Evolutionary conservation across 2,329 filamentous ascomycete genomes (phyloP).

Genomic region (Ophiostoma novo-ulmi): DNA sequence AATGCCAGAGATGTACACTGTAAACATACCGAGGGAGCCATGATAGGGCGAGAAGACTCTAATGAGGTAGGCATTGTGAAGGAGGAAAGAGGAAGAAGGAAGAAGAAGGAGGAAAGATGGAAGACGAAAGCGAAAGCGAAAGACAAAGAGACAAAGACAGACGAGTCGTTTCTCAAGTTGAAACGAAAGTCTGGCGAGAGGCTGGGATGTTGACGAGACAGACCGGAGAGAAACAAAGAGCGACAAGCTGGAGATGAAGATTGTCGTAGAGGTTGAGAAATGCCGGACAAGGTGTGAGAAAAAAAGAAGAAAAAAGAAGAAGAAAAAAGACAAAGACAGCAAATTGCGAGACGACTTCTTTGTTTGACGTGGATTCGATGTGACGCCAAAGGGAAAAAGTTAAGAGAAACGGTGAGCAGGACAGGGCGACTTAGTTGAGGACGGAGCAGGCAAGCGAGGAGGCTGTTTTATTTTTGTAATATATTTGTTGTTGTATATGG

Average conservation of each 20-base stretch:
- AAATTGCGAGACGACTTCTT: background rate
- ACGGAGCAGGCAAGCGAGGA: background rate
- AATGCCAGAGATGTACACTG: background rate
- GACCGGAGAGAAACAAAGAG: background rate
- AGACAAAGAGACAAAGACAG: background rate
- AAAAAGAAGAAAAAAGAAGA: background rate
- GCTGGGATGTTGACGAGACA: constrained; percentile 4
- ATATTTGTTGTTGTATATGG: background rate
- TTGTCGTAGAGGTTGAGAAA: background rate
- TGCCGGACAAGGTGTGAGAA: no score
- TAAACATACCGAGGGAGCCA: constrained; percentile 54
- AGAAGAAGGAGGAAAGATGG: background rate
- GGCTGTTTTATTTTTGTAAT: background rate
- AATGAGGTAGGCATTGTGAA: constrained; percentile 51
- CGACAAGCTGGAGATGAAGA: background rate
- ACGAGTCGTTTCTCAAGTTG: background rate
- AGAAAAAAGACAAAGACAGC: background rate
- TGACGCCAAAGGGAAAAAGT: background rate
- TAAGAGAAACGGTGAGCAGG: background rate
- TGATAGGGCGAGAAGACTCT: constrained; percentile 57
- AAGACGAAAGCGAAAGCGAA: background rate
- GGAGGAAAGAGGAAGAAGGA: background rate
- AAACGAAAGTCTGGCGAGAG: background rate
- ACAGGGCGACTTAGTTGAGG: no score
- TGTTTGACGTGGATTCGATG: background rate